Conservation (phyloP, 177 flowering plant genomes). For the Vitis hybrid region DNA sequence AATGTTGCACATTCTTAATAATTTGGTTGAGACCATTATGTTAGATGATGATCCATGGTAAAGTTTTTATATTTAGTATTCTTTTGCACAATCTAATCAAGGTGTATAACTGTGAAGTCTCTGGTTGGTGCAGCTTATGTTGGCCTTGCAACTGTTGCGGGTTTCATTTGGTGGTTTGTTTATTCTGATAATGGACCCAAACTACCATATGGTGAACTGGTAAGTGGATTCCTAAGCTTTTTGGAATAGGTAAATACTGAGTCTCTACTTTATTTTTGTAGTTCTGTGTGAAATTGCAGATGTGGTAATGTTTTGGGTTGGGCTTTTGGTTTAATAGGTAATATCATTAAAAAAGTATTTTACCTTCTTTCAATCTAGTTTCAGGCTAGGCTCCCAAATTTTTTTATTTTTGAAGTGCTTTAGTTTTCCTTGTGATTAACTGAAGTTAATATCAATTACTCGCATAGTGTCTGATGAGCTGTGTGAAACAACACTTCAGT, state of each 20-base stretch:
- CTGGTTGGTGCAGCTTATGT: slow-evolving; percentile 78
- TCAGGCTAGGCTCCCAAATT: neutral
- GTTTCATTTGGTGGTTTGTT: slow-evolving; percentile 98
- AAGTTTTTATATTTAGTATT: neutral
- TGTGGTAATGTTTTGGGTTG: neutral
- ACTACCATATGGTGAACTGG: slow-evolving; percentile 84
- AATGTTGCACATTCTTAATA: neutral
- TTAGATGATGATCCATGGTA: neutral
- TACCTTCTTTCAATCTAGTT: neutral
- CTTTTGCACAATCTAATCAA: neutral
- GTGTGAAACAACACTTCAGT: neutral
- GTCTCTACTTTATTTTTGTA: neutral
- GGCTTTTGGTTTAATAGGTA: neutral
- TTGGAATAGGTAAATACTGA: neutral
- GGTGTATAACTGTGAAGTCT: neutral
- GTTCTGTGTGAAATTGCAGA: neutral
- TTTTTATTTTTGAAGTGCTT: neutral
- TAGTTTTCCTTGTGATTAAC: neutral
- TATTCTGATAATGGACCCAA: slow-evolving; percentile 85
- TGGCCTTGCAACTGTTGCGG: slow-evolving; percentile 96
- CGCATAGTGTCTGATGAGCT: neutral
- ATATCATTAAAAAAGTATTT: neutral
- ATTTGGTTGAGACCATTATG: neutral
- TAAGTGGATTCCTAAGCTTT: slow-evolving; percentile 25
- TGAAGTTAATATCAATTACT: neutral